These are phyloP conservation scores for Populus tomentosa DNA, from an alignment of 441 rosid species.

Conservation along the genomic window DNA sequence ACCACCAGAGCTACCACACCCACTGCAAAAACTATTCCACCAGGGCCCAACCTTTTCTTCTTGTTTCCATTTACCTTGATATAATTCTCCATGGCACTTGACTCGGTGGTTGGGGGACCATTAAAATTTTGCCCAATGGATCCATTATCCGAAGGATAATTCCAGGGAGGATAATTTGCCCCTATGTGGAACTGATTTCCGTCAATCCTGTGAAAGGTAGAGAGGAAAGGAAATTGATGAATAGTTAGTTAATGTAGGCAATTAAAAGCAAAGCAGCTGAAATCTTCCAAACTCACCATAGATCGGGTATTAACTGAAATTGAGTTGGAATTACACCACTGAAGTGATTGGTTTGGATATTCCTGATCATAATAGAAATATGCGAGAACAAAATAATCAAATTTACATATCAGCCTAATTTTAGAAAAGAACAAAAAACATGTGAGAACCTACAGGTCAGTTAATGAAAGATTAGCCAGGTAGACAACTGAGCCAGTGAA, in stretches of 20 bases:
- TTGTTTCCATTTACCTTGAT: slow-evolving; percentile 33
- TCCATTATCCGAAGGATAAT: slow-evolving; percentile 53
- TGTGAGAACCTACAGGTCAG: slow-evolving; percentile 59
- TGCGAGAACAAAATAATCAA: slow-evolving; percentile 19
- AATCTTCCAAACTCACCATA: slow-evolving; percentile 51
- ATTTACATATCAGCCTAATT: slow-evolving; percentile 8
- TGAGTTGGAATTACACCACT: slow-evolving; percentile 84
- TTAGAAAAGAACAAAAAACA: slow-evolving; percentile 7
- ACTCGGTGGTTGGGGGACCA: slow-evolving; percentile 59
- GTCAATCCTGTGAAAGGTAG: slow-evolving; percentile 56
- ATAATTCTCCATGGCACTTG: slow-evolving; percentile 71
- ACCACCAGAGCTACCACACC: slow-evolving; percentile 61
- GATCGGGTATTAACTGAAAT: slow-evolving; percentile 79
- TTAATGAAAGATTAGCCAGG: slow-evolving; percentile 72
- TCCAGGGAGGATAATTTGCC: slow-evolving; percentile 72
- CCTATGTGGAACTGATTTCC: slow-evolving; percentile 64
- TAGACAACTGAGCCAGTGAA: slow-evolving; percentile 89
- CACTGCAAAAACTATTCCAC: slow-evolving; percentile 50
- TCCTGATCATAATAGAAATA: slow-evolving; percentile 40
- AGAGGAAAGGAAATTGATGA: slow-evolving; percentile 14
- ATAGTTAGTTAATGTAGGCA: slow-evolving; percentile 1
- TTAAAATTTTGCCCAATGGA: slow-evolving; percentile 47
- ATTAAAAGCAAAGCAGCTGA: slow-evolving; percentile 10
- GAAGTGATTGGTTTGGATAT: slow-evolving; percentile 75
- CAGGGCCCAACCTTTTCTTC: slow-evolving; percentile 56